Evolutionary conservation across 2,329 filamentous ascomycete genomes (phyloP).

Genomic region (Aspergillus fructus): DNA sequence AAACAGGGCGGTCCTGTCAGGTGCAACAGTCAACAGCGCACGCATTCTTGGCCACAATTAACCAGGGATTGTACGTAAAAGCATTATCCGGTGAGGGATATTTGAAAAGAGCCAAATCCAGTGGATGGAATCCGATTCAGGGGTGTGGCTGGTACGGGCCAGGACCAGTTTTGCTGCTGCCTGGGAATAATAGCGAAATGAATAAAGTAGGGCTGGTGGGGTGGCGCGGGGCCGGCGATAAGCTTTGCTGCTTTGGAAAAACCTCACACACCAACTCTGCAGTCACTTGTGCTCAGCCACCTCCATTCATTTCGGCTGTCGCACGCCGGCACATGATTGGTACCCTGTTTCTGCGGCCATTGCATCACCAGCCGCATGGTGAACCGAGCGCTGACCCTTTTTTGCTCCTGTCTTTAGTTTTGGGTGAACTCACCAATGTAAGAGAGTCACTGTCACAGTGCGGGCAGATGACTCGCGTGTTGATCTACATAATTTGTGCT

Average conservation of each 20-base stretch:
- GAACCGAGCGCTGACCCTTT: constrained; percentile 11
- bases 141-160: not conserved
- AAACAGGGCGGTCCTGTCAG: too few relatives aligned
- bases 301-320: constrained; percentile 7
- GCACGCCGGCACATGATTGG: constrained; percentile 9
- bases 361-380: constrained; percentile 15
- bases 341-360: not conserved
- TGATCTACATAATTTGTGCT: not conserved
- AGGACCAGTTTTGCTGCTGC: not conserved
- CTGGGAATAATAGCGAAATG: not conserved
- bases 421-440: too few relatives aligned
- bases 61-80: too few relatives aligned
- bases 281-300: constrained; percentile 13
- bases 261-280: not conserved
- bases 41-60: too few relatives aligned
- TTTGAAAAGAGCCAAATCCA: too few relatives aligned
- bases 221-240: not conserved
- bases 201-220: too few relatives aligned
- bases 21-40: too few relatives aligned
- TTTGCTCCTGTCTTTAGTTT: not conserved
- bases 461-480: not conserved
- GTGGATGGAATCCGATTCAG: not conserved
- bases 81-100: too few relatives aligned
- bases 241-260: constrained; percentile 9
- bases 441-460: not conserved